A percentile compares a stretch with the other conserved stretches of the same genome.
These are phyloP conservation scores for Mrakia gelida DNA, from an alignment of 768 basidiomycete genomes.

Conservation along the genomic window DNA sequence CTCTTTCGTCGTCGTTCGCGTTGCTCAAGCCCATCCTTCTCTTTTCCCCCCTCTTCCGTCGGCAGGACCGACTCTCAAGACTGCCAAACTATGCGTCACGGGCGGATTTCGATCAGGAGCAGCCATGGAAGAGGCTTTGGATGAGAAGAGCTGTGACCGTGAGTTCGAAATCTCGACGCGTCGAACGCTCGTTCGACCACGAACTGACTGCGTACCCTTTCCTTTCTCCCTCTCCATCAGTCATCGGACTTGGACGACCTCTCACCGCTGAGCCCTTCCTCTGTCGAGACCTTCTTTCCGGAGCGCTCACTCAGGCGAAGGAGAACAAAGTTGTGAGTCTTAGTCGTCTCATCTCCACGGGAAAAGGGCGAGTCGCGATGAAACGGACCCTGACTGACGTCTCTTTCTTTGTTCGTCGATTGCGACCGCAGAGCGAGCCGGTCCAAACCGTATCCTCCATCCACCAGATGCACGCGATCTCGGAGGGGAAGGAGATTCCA, in stretches of 20 bases:
- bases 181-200: not conserved
- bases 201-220: not conserved
- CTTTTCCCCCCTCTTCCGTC: not conserved
- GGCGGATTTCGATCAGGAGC: conserved; percentile 41
- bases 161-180: not conserved
- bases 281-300: conserved; percentile 37
- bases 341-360: too few species aligned
- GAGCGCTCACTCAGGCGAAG: conserved; percentile 36
- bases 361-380: too few species aligned
- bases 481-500: too few species aligned
- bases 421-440: too few species aligned
- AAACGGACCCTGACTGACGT: too few species aligned
- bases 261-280: conserved; percentile 42
- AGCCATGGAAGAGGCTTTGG: conserved; percentile 40
- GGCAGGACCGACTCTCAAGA: conserved; percentile 36
- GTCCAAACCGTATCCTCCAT: too few species aligned
- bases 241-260: conserved; percentile 42
- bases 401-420: too few species aligned
- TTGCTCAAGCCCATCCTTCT: too few species aligned
- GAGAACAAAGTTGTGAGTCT: conserved; percentile 34
- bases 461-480: too few species aligned
- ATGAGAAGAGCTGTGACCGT: conserved; percentile 28
- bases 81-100: conserved; percentile 39
- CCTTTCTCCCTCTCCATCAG: not conserved
- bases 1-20: too few species aligned